These are phyloP conservation scores for Mallotus japonicus DNA, from an alignment of 441 rosid species.

Conservation along the genomic window DNA sequence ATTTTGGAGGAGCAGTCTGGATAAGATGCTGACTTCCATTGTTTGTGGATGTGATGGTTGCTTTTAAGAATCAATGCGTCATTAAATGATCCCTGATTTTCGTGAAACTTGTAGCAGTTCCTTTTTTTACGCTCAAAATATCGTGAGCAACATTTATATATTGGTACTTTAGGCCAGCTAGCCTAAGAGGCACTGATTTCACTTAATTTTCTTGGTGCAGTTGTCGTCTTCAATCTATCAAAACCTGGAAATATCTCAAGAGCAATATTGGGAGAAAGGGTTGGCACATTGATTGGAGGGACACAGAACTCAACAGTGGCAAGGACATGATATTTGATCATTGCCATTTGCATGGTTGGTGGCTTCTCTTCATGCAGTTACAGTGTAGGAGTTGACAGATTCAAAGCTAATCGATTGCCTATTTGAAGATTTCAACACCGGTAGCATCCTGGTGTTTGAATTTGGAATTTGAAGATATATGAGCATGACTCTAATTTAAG, in stretches of 20 bases:
- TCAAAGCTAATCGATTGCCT: constrained; percentile 1
- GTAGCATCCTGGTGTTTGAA: constrained; percentile 12
- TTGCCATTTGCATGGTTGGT: constrained; percentile 4
- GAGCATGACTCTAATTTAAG: neutral
- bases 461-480: neutral
- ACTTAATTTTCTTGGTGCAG: constrained; percentile 36
- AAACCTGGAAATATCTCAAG: constrained; percentile 76
- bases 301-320: constrained; percentile 40
- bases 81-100: neutral
- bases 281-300: constrained; percentile 81
- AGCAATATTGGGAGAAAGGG: constrained; percentile 84
- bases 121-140: neutral
- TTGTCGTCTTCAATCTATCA: constrained; percentile 76
- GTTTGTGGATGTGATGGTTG: neutral
- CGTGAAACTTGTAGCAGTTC: neutral
- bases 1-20: neutral
- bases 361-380: neutral
- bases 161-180: neutral
- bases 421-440: neutral
- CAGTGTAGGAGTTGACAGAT: neutral
- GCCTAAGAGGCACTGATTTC: neutral
- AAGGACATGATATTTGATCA: constrained; percentile 22
- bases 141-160: neutral
- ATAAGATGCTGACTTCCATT: neutral
- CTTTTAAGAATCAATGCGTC: neutral